Conservation (phyloP, 1,284 basidiomycete genomes). For the Ganoderma lucidum region DNA sequence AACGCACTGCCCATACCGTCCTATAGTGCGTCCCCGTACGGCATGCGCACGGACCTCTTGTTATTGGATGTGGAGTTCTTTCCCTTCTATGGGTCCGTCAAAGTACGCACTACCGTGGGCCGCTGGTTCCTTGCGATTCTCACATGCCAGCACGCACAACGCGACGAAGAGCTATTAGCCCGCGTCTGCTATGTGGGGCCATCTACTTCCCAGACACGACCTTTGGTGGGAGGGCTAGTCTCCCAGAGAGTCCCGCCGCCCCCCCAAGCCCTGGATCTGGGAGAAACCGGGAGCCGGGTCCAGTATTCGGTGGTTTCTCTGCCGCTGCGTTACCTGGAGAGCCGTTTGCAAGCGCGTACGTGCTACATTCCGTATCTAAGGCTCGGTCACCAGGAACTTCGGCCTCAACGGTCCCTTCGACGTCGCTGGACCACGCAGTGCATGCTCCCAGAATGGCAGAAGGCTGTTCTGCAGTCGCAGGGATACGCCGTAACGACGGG, state of each 20-base stretch:
- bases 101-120: neutral
- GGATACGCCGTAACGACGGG: neutral
- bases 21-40: neutral
- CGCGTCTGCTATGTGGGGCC: neutral
- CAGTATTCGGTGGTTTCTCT: neutral
- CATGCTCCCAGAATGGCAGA: neutral
- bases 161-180: neutral
- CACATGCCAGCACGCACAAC: neutral
- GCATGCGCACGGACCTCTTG: neutral
- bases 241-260: neutral
- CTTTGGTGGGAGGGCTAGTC: neutral
- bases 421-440: neutral
- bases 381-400: neutral
- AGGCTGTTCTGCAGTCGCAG: neutral
- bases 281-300: neutral
- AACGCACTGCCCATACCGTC: neutral
- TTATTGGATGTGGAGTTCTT: neutral
- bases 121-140: conserved; percentile 4
- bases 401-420: neutral
- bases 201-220: neutral
- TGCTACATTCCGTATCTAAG: conserved; percentile 1
- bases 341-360: neutral
- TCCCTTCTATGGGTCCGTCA: neutral
- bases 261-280: neutral
- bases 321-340: neutral